phyloP scores from a whole-genome alignment of 192 early-diverging fungal genomes.

The Mortierella hygrophila region DNA sequence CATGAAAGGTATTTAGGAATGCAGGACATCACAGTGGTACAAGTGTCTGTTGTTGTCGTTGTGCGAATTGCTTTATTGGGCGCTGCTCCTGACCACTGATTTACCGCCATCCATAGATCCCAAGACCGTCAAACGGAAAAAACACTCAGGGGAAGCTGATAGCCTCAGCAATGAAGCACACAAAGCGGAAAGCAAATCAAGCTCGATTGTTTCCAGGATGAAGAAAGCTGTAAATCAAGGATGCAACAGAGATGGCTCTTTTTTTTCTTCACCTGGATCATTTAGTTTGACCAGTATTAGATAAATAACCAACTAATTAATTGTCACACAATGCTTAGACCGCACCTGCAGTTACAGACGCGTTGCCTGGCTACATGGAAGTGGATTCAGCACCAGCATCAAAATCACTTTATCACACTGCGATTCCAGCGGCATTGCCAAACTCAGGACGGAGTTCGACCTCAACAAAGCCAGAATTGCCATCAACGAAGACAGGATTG shows the following conservation, averaged over 20 bases:
- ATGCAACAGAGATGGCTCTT: background rate
- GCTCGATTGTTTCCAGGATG: slow-evolving; percentile 26
- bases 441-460: background rate
- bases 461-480: background rate
- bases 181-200: too few species aligned
- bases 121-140: slow-evolving; percentile 41
- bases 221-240: slow-evolving; percentile 22
- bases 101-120: slow-evolving; percentile 17
- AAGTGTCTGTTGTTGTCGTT: background rate
- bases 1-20: slow-evolving; percentile 19
- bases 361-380: background rate
- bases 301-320: background rate
- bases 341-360: background rate
- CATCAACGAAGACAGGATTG: background rate
- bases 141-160: background rate
- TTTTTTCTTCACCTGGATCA: background rate
- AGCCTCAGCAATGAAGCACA: background rate
- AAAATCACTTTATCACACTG: background rate
- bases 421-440: background rate
- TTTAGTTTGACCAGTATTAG: background rate
- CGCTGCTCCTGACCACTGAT: background rate
- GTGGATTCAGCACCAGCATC: background rate
- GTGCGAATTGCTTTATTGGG: background rate
- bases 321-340: background rate
- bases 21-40: background rate